phyloP scores from a whole-genome alignment of 2,329 filamentous ascomycete species.

The Colletotrichum sp. region DNA sequence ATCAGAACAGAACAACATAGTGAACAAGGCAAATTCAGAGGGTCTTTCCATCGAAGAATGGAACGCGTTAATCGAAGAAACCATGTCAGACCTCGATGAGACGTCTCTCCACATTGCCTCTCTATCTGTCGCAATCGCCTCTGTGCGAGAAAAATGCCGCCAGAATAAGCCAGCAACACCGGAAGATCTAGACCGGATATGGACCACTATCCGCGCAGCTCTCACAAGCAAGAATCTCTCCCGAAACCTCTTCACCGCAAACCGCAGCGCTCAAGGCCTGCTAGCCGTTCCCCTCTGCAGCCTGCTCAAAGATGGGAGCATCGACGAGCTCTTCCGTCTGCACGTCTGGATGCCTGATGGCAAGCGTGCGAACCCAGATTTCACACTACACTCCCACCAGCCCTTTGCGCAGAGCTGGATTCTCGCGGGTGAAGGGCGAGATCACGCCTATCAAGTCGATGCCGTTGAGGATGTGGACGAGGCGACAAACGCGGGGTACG shows the following conservation, averaged over 20 bases:
- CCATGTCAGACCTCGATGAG: background rate
- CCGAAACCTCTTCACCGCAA: background rate
- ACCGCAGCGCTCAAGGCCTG: conserved; percentile 39
- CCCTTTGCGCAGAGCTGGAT: conserved; percentile 40
- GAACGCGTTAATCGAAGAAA: background rate
- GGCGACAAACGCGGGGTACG: conserved; percentile 35
- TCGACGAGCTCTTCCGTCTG: conserved; percentile 38
- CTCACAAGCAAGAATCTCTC: background rate
- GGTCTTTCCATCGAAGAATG: background rate
- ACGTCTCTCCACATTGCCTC: background rate
- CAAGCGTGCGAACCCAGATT: conserved; percentile 27
- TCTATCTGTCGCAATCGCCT: background rate
- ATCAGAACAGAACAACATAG: background rate
- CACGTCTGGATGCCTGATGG: conserved; percentile 40
- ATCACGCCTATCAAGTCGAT: conserved; percentile 32
- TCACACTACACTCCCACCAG: conserved; percentile 38
- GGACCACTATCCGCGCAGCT: background rate
- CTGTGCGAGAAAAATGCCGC: background rate
- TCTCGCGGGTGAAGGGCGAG: conserved; percentile 35
- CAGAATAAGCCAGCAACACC: background rate
- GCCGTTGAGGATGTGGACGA: background rate
- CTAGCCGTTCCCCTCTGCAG: conserved; percentile 38
- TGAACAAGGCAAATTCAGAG: background rate
- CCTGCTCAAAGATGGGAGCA: conserved; percentile 31
- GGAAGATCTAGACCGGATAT: background rate